These are phyloP conservation scores for Vitis hybrid DNA, from an alignment of 177 flowering plant genomes.

Conservation along the genomic window DNA sequence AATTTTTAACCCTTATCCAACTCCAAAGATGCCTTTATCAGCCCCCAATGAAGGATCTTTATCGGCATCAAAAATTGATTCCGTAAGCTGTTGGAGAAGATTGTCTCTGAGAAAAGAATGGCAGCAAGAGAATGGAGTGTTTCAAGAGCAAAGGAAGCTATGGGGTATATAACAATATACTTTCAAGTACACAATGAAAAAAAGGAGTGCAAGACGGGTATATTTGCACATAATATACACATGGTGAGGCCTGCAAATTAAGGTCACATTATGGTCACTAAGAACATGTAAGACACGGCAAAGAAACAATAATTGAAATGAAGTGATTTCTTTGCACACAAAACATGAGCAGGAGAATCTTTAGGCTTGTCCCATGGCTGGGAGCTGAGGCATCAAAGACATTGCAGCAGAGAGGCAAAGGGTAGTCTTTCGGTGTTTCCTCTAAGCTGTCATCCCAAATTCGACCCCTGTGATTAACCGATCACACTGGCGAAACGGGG, in stretches of 20 bases:
- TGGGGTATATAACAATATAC: too few species aligned
- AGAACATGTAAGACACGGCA: conserved; percentile 8
- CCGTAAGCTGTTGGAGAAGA: too few species aligned
- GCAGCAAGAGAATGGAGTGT: too few species aligned
- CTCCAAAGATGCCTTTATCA: too few species aligned
- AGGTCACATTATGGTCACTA: too few species aligned
- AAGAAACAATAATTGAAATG: conserved; percentile 7
- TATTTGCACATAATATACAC: neutral
- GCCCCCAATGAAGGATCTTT: too few species aligned
- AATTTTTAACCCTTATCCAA: too few species aligned
- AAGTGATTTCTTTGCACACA: neutral
- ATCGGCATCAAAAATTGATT: too few species aligned
- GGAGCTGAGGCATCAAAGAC: conserved; percentile 17
- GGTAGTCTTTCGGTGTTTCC: conserved; percentile 28
- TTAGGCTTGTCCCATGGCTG: conserved; percentile 23
- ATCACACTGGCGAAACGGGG: conserved; percentile 15
- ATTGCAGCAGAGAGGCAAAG: conserved; percentile 10
- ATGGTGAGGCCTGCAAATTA: conserved; percentile 1
- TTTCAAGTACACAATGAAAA: too few species aligned
- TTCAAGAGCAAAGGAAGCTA: too few species aligned
- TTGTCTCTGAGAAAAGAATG: too few species aligned
- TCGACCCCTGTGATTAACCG: conserved; percentile 13
- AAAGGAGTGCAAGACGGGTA: too few species aligned
- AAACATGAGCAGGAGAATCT: conserved; percentile 19
- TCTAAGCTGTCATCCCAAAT: conserved; percentile 20